These are phyloP conservation scores for Volvox africanus DNA, from an alignment of 139 green algal species.

Conservation along the genomic window DNA sequence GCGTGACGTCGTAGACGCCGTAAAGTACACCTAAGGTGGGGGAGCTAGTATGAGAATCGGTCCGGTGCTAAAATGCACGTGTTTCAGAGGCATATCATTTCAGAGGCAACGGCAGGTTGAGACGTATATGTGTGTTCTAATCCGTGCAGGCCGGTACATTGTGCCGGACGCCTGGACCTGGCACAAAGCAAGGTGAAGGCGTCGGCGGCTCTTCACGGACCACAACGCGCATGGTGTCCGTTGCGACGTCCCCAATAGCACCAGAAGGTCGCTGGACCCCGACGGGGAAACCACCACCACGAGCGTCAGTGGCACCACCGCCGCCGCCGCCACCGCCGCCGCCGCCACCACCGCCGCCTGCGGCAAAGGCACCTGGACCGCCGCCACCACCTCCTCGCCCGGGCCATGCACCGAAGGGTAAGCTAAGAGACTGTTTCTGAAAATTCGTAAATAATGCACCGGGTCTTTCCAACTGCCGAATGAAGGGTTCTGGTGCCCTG, in stretches of 20 bases:
- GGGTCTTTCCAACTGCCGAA: no score
- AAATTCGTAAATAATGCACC: not conserved
- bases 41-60: no score
- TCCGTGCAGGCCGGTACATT: not conserved
- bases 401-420: constrained; percentile 16
- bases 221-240: not conserved
- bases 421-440: not conserved
- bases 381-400: constrained; percentile 12
- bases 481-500: no score
- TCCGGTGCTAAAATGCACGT: no score
- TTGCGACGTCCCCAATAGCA: constrained; percentile 19
- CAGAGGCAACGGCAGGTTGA: no score
- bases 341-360: constrained; percentile 3
- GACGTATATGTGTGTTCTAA: no score
- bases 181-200: not conserved
- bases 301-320: not conserved
- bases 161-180: not conserved
- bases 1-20: no score
- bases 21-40: no score
- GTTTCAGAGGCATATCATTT: no score
- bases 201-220: not conserved
- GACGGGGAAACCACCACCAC: not conserved
- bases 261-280: constrained; percentile 21
- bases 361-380: not conserved
- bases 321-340: constrained; percentile 14